These are phyloP conservation scores for Suillus sp. DNA, from an alignment of 768 basidiomycete genomes.

Conservation along the genomic window DNA sequence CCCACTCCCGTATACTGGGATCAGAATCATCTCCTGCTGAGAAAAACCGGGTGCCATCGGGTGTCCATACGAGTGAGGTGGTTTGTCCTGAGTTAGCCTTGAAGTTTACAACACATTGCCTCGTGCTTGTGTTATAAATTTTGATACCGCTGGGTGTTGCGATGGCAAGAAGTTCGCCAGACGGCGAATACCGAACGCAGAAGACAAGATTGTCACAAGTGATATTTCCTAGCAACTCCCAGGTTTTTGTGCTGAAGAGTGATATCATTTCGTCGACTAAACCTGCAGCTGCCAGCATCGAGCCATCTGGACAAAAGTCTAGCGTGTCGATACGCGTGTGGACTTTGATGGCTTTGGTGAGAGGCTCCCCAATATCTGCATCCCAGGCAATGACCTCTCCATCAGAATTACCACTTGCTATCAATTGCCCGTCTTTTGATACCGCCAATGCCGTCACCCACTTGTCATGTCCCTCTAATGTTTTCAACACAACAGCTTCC, in stretches of 20 bases:
- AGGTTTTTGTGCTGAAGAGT: not conserved
- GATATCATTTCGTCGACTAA: too few species aligned
- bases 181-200: not conserved
- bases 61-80: not conserved
- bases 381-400: not conserved
- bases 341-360: not conserved
- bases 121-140: not conserved
- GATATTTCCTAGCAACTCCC: too few species aligned
- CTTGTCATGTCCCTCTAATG: not conserved
- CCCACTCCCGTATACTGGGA: not conserved
- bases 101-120: not conserved
- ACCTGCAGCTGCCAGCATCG: not conserved
- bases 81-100: not conserved
- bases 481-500: not conserved
- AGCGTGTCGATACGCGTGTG: fast-evolving
- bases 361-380: not conserved
- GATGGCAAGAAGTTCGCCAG: not conserved
- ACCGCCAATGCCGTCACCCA: not conserved
- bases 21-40: not conserved
- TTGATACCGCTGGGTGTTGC: not conserved
- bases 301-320: not conserved
- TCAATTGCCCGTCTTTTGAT: not conserved
- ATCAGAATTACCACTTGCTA: not conserved
- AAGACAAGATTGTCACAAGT: too few species aligned
- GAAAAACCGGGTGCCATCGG: not conserved